Evolutionary conservation across 352 stramenopile genomes (phyloP).

Genomic region (Globisporangium solare): DNA sequence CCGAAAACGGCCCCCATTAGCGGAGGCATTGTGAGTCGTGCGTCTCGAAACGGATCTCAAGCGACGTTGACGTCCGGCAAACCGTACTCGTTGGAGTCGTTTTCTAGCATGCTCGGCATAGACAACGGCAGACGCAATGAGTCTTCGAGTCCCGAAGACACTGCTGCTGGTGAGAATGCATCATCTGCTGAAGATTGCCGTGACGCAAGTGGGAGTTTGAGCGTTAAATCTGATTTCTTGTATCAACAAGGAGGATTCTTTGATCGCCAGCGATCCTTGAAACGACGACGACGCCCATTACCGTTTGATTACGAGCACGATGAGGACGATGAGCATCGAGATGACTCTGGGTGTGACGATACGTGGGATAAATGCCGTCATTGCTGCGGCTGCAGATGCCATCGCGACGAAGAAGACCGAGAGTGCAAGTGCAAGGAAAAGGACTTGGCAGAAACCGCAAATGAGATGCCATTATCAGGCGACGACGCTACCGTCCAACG

Average conservation of each 20-base stretch:
- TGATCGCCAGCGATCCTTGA: constrained; percentile 60
- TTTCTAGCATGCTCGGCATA: constrained; percentile 46
- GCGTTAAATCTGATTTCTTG: constrained; percentile 59
- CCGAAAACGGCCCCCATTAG: neutral
- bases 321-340: constrained; percentile 4
- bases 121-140: constrained; percentile 15
- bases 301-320: constrained; percentile 49
- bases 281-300: constrained; percentile 49
- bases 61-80: constrained; percentile 23
- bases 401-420: constrained; percentile 6
- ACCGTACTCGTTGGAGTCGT: constrained; percentile 56
- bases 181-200: constrained; percentile 22
- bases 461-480: neutral
- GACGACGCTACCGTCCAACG: neutral
- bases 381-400: constrained; percentile 44
- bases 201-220: constrained; percentile 12
- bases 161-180: constrained; percentile 10
- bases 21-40: neutral
- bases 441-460: neutral
- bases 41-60: constrained; percentile 7
- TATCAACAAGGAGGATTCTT: constrained; percentile 81
- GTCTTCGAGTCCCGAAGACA: constrained; percentile 6
- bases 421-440: constrained; percentile 7
- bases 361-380: constrained; percentile 16
- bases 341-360: constrained; percentile 12